Percentiles rank a stretch among this genome's conserved stretches.
phyloP scores from a whole-genome alignment of 2,329 filamentous ascomycete genomes.

The Aureobasidium leucospermi region DNA sequence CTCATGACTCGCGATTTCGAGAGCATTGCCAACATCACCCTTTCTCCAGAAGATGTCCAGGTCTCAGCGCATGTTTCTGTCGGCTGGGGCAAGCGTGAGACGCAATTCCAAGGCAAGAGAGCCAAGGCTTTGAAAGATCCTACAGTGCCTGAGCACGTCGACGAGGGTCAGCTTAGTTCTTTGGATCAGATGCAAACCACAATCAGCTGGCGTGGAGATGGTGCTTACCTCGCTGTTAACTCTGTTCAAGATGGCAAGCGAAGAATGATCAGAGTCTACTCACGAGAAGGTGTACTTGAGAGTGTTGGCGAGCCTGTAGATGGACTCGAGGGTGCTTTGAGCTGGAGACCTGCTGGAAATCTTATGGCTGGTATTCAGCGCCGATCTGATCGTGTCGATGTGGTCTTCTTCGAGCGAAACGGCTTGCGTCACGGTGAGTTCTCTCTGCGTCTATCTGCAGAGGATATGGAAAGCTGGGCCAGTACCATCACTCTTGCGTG shows the following conservation, averaged over 20 bases:
- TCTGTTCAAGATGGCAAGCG: constrained; percentile 60
- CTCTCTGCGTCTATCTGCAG: constrained; percentile 59
- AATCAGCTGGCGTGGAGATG: constrained; percentile 92
- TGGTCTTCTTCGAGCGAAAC: constrained; percentile 95
- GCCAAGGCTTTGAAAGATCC: constrained; percentile 83
- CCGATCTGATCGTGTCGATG: constrained; percentile 59
- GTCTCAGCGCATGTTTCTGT: constrained; percentile 78
- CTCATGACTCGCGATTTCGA: constrained; percentile 94
- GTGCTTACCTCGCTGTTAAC: constrained; percentile 82
- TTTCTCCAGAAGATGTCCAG: constrained; percentile 70
- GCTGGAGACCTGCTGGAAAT: constrained; percentile 88
- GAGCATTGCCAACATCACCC: constrained; percentile 64
- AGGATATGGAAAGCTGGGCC: constrained; percentile 49
- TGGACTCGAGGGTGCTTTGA: constrained; percentile 75
- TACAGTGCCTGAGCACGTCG: constrained; percentile 86
- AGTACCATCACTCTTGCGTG: constrained; percentile 64
- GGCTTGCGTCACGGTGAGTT: constrained; percentile 96
- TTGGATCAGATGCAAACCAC: constrained; percentile 64
- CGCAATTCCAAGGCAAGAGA: constrained; percentile 89
- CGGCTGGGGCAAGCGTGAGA: constrained; percentile 91
- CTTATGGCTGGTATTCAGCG: constrained; percentile 81
- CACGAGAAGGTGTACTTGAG: constrained; percentile 80
- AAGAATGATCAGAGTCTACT: constrained; percentile 82
- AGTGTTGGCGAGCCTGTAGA: constrained; percentile 94
- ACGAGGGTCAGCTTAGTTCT: constrained; percentile 68